These are phyloP conservation scores for Kazachstania bromeliacearum DNA, from an alignment of 805 yeast species.

Conservation along the genomic window DNA sequence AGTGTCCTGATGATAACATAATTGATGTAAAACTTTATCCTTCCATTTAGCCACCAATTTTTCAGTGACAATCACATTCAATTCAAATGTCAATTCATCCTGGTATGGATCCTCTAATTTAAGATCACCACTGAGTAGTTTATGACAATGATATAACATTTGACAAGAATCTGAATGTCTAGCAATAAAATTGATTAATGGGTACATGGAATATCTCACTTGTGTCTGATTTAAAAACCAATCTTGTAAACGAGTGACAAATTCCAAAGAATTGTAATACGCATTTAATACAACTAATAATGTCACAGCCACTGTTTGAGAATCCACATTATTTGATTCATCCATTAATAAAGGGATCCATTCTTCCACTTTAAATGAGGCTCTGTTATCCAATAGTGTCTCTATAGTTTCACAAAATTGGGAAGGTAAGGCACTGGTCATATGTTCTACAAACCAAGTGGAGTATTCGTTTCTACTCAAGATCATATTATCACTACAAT, in stretches of 20 bases:
- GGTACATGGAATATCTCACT: constrained; percentile 12
- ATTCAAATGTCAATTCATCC: constrained; percentile 14
- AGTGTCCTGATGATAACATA: constrained; percentile 18
- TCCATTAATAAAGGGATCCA: constrained; percentile 1
- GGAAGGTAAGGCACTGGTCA: constrained; percentile 9
- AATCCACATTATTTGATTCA: background rate
- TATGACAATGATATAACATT: constrained; percentile 17
- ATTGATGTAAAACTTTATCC: constrained; percentile 17
- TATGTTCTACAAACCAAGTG: constrained; percentile 13
- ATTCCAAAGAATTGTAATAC: constrained; percentile 6
- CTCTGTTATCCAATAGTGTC: constrained; percentile 7
- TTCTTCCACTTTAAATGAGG: background rate
- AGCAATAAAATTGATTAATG: constrained; percentile 14
- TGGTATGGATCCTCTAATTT: constrained; percentile 11
- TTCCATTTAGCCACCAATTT: constrained; percentile 20
- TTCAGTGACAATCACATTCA: constrained; percentile 15
- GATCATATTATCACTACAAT: constrained; percentile 13
- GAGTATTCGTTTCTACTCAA: constrained; percentile 11
- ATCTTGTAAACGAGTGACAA: constrained; percentile 7
- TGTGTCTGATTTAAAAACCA: constrained; percentile 13
- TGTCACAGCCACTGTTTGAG: constrained; percentile 5
- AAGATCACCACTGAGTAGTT: constrained; percentile 9
- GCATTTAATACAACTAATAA: constrained; percentile 10
- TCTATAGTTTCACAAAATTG: constrained; percentile 8
- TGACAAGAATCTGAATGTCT: constrained; percentile 8